Conservation (phyloP, 2,329 filamentous ascomycete species). For the Diaporthe batatas region DNA sequence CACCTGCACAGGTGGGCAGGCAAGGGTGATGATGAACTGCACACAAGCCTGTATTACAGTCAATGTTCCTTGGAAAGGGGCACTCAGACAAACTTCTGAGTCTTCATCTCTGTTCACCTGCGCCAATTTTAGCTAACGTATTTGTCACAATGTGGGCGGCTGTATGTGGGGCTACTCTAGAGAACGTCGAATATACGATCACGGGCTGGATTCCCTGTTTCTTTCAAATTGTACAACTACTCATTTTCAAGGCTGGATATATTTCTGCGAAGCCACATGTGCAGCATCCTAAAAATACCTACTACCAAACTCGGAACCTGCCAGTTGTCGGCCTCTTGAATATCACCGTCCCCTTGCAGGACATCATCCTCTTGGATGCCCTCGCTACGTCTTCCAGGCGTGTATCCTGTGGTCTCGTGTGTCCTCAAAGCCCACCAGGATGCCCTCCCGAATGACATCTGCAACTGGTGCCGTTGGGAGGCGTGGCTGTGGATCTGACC, state of each 20-base stretch:
- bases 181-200: background rate
- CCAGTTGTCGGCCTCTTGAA: background rate
- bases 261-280: background rate
- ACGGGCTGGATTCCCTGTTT: background rate
- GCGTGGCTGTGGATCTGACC: background rate
- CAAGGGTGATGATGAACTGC: background rate
- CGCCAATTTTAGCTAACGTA: background rate
- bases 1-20: no score
- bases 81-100: background rate
- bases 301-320: background rate
- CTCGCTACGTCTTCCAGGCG: background rate
- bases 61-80: no score
- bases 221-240: background rate
- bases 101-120: background rate
- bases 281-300: slow-evolving; percentile 2
- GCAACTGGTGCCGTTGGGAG: no score
- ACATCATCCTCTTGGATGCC: background rate
- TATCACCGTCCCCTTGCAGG: background rate
- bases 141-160: background rate
- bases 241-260: background rate
- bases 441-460: no score
- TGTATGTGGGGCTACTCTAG: background rate
- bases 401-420: background rate
- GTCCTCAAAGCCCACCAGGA: background rate
- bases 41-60: background rate